These are phyloP conservation scores for Thielaviopsis musarum DNA, from an alignment of 2,329 filamentous ascomycete species.

Conservation along the genomic window DNA sequence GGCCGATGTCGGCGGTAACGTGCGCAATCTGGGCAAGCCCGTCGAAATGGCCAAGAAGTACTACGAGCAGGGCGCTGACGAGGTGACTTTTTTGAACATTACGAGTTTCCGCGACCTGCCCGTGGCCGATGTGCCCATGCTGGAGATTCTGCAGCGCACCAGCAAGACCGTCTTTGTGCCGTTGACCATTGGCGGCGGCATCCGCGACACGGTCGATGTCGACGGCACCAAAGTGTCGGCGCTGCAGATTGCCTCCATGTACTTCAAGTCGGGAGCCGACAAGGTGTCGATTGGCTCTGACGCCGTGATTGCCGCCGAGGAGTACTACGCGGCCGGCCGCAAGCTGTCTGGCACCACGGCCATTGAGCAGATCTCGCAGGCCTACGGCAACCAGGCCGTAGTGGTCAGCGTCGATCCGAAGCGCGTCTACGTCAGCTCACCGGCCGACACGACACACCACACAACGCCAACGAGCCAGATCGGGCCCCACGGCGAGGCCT, in stretches of 20 bases:
- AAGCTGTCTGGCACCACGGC: constrained; percentile 66
- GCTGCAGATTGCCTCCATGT: constrained; percentile 84
- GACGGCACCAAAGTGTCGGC: constrained; percentile 78
- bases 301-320: constrained; percentile 80
- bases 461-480: constrained; percentile 53
- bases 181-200: constrained; percentile 86
- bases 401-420: constrained; percentile 92
- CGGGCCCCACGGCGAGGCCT: constrained; percentile 59
- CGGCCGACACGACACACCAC: constrained; percentile 53
- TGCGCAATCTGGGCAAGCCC: constrained; percentile 90
- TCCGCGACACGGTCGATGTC: constrained; percentile 78
- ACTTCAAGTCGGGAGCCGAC: constrained; percentile 93
- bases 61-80: constrained; percentile 92
- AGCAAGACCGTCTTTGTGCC: constrained; percentile 91
- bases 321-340: constrained; percentile 59
- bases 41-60: constrained; percentile 88
- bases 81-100: constrained; percentile 96
- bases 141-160: constrained; percentile 74
- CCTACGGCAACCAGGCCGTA: constrained; percentile 92
- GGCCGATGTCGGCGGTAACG: constrained; percentile 38
- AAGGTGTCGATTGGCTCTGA: constrained; percentile 96
- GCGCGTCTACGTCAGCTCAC: constrained; percentile 65
- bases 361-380: constrained; percentile 84
- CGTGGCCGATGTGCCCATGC: constrained; percentile 82
- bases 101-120: constrained; percentile 95